Evolutionary conservation across 129 eudicot genomes (phyloP).

Genomic region (Escallonia rubra): DNA sequence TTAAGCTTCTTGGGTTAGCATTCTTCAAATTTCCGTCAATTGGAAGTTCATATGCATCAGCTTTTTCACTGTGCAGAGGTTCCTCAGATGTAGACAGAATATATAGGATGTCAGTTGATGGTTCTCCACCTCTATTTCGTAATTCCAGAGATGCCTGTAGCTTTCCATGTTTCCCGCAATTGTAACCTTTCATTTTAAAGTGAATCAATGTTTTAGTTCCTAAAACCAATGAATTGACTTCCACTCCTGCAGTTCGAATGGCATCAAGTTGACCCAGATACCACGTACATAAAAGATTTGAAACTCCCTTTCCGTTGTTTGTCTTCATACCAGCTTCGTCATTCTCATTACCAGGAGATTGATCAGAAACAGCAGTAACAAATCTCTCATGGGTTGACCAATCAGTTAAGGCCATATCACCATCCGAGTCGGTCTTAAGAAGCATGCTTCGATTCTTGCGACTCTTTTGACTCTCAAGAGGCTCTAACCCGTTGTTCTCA

Average conservation of each 20-base stretch:
- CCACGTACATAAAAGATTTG: constrained; percentile 58
- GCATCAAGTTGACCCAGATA: constrained; percentile 53
- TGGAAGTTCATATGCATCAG: constrained; percentile 50
- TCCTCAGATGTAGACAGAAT: constrained; percentile 59
- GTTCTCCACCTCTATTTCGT: constrained; percentile 38
- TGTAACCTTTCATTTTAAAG: constrained; percentile 37
- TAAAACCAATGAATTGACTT: constrained; percentile 49
- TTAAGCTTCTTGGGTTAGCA: constrained; percentile 33
- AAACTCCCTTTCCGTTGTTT: constrained; percentile 33
- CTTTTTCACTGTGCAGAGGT: constrained; percentile 27
- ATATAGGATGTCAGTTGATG: constrained; percentile 50
- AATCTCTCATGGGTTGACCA: constrained; percentile 63
- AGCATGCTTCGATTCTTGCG: constrained; percentile 20
- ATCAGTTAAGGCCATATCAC: constrained; percentile 41
- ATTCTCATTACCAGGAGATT: constrained; percentile 25
- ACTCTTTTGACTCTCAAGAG: constrained; percentile 24
- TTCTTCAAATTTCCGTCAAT: constrained; percentile 25
- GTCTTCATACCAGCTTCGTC: constrained; percentile 29
- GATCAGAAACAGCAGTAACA: constrained; percentile 38
- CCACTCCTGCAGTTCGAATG: constrained; percentile 41
- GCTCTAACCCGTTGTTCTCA: constrained; percentile 37
- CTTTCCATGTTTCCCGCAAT: constrained; percentile 28
- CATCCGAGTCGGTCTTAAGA: constrained; percentile 27
- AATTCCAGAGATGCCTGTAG: constrained; percentile 9
- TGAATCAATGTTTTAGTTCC: constrained; percentile 73